Conservation (phyloP, 805 yeast species). For the Naumovozyma dairenensis region DNA sequence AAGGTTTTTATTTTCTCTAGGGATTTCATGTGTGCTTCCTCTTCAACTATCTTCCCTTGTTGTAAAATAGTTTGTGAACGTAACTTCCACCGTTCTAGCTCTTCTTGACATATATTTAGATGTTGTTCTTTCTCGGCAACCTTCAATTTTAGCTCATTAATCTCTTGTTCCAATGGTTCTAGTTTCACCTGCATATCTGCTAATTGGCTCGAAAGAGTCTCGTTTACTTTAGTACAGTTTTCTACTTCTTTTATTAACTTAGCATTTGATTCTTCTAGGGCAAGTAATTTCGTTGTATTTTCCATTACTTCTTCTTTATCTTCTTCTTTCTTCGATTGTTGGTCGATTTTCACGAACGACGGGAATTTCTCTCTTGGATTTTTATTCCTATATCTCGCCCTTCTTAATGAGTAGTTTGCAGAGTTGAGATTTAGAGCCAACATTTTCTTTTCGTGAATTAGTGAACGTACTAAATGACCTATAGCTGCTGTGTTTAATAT, state of each 20-base stretch:
- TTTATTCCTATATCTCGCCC: too few species aligned
- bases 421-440: neutral
- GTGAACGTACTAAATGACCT: too few species aligned
- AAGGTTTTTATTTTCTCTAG: conserved; percentile 17
- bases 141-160: conserved; percentile 1
- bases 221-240: too few species aligned
- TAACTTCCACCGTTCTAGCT: conserved; percentile 13
- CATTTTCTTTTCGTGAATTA: neutral
- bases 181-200: neutral
- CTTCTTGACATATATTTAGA: conserved; percentile 8
- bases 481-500: too few species aligned
- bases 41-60: conserved; percentile 10
- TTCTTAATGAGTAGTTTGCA: neutral
- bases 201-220: too few species aligned
- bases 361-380: too few species aligned
- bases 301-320: neutral
- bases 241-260: too few species aligned
- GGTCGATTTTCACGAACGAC: too few species aligned
- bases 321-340: neutral
- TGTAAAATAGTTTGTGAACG: conserved; percentile 14
- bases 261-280: too few species aligned
- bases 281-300: neutral
- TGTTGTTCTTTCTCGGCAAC: conserved; percentile 18
- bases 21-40: conserved; percentile 14
- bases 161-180: conserved; percentile 1